Base-by-base conservation (phyloP, 2,329 filamentous ascomycete genomes). In the Davidsoniella neocaledoniae region DNA sequence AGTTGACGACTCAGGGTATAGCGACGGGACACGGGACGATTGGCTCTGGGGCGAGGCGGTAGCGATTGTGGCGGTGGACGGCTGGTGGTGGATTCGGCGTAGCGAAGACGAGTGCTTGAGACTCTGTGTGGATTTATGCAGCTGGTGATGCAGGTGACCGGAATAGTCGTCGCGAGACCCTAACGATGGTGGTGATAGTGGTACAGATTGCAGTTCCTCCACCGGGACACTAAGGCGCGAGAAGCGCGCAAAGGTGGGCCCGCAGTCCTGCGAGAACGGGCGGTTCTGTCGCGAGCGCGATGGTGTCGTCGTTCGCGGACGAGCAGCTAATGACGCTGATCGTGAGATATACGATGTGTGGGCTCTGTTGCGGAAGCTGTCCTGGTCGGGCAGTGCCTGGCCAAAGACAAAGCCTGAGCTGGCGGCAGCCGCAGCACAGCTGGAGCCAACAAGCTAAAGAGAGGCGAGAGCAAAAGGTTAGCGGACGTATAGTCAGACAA, bases 391-490 rank as follows among this genome's bases (percentile, higher is more conserved):
- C 56, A 47, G 37, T 38, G 70, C 64, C 61, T 77, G 72, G 56
- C 72, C 74, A 62, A 79, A 77, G 56, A 73, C 72, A 54, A 79
- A 64, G 57, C 75, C 74, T 57, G 68, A 70, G 62, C 73, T 68
- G 57, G 74, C 74, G 59, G 74, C 73, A 64, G 74, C 75, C 61
- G 77, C 71, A 56, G 73, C 74, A 64, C 74, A 74, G 62, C 75
- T 73, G 57, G 74, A 72, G 63, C 74, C 75, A 64, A 77, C 71
- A 58, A 79, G 73, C 75, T 79, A 58, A 45, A 48, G 55, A 33
- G 50, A 54, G 42, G 37, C 29, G 43, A 17, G 21, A 45, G 26
- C 8, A 21, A n/a, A 16, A 17, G 6, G 46, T 46, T 33, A 33
- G 29, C 29, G 29, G 8, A 33, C 8, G 29, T 6, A 33, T 33